These are phyloP conservation scores for Pugionium dolabratum DNA, from an alignment of 345 rosid species.

Conservation along the genomic window DNA sequence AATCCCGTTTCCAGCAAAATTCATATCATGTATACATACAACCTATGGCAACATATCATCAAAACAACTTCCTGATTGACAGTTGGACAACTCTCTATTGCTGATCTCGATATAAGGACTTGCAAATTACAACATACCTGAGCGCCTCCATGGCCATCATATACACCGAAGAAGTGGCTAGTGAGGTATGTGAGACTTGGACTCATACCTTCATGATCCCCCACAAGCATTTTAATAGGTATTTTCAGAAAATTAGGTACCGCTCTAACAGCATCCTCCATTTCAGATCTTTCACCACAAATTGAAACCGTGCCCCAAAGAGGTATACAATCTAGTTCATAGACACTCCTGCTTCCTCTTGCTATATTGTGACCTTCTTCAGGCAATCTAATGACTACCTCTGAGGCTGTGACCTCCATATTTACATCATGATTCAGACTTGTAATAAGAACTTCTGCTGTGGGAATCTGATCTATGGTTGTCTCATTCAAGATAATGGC, in stretches of 20 bases:
- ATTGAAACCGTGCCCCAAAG: slow-evolving; percentile 82
- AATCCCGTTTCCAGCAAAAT: slow-evolving; percentile 37
- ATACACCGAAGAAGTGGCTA: slow-evolving; percentile 88
- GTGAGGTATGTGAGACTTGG: slow-evolving; percentile 67
- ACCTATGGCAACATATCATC: slow-evolving; percentile 27
- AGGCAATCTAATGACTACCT: slow-evolving; percentile 66
- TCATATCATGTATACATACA: slow-evolving; percentile 36
- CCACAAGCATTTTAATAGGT: slow-evolving; percentile 79
- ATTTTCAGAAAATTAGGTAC: slow-evolving; percentile 65
- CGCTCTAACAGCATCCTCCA: slow-evolving; percentile 81
- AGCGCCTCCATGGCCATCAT: slow-evolving; percentile 96
- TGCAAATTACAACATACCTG: slow-evolving; percentile 54
- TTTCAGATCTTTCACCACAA: slow-evolving; percentile 82
- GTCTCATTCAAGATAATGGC: slow-evolving; percentile 68
- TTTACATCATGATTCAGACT: slow-evolving; percentile 50
- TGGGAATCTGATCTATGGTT: slow-evolving; percentile 59
- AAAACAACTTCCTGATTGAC: slow-evolving; percentile 1
- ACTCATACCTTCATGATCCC: slow-evolving; percentile 61
- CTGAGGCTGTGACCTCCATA: slow-evolving; percentile 49
- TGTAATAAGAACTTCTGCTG: slow-evolving; percentile 60
- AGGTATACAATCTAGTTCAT: slow-evolving; percentile 79
- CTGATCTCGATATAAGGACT: slow-evolving; percentile 7
- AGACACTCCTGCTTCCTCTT: slow-evolving; percentile 65
- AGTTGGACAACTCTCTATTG: slow-evolving; percentile 17
- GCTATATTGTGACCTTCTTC: slow-evolving; percentile 49